Conservation (phyloP, 2,329 filamentous ascomycete species). For the Microdochium nivale region DNA sequence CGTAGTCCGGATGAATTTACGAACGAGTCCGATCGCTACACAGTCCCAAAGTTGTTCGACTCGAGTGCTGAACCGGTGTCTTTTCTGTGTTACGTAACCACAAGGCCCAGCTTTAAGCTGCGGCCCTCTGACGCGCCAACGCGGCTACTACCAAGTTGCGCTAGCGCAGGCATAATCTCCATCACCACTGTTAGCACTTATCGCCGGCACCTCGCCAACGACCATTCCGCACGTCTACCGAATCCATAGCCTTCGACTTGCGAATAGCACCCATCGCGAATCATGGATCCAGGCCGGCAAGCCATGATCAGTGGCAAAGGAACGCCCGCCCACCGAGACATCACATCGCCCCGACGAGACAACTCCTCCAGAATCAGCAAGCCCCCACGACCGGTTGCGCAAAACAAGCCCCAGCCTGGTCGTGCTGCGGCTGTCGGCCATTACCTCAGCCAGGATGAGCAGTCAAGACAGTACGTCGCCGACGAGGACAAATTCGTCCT, state of each 20-base stretch:
- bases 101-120: background rate
- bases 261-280: background rate
- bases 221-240: too few species aligned
- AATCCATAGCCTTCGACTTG: too few species aligned
- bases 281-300: background rate
- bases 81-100: background rate
- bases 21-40: too few species aligned
- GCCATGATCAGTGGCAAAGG: background rate
- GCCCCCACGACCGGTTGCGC: background rate
- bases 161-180: background rate
- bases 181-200: background rate
- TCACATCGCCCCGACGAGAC: background rate
- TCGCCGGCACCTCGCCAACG: background rate
- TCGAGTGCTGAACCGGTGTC: too few species aligned
- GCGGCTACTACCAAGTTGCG: background rate
- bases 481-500: slow-evolving; percentile 95
- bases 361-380: background rate
- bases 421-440: slow-evolving; percentile 2
- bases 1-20: too few species aligned
- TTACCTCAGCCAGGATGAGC: slow-evolving; percentile 65
- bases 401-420: background rate
- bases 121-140: background rate
- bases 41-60: too few species aligned
- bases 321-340: background rate
- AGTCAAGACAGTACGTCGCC: slow-evolving; percentile 76